Evolutionary conservation across 2,329 filamentous ascomycete genomes (phyloP), one percentile per base, ranked within the genome.

Genomic region (Penicillium aurantiogriseum): DNA sequence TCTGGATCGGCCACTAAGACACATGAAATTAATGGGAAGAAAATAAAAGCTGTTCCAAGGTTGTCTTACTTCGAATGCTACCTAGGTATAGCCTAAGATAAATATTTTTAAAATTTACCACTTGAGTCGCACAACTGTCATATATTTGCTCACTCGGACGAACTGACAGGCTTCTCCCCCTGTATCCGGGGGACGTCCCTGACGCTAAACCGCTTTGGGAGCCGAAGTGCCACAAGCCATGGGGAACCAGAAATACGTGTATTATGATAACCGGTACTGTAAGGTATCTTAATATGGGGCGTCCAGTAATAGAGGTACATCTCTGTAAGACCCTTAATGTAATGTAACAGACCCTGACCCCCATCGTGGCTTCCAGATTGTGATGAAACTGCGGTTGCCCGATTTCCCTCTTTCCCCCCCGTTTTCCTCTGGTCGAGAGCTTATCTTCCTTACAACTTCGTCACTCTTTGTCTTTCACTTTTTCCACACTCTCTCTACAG

Each of bases 401-500:
- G 31, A 52, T 36, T 52, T 33, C 31, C 25, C 47, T 27, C 31
- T n/a, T 13, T 3, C 5, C 49, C 45, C 48, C 44, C 56, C 49
- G 46, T 59, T 55, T 45, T 38, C 31, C 31, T 45, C 31, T 50
- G 52, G 52, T 55, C 38, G 21, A 51, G 59, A 62, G 50, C 63
- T 57, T 59, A 51, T 58, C 57, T 65, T 62, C 59, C 61, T 53
- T 58, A 23, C 52, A 33, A 57, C 58, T 59, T 62, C 61, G 60
- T 67, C 63, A 64, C 60, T 64, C 62, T 59, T 66, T 61, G 58
- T 64, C 58, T 53, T 67, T 63, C 58, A 61, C 56, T 62, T 55
- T 55, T 42, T 44, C 35, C 36, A 40, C 39, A 7, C 38, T 62
- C 54, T 62, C 54, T 55, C 47, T 57, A 47, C 57, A n/a, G n/a